Base-by-base conservation (phyloP, 371 early-diverging fungal species). In the Syncephalastrum sp. region DNA sequence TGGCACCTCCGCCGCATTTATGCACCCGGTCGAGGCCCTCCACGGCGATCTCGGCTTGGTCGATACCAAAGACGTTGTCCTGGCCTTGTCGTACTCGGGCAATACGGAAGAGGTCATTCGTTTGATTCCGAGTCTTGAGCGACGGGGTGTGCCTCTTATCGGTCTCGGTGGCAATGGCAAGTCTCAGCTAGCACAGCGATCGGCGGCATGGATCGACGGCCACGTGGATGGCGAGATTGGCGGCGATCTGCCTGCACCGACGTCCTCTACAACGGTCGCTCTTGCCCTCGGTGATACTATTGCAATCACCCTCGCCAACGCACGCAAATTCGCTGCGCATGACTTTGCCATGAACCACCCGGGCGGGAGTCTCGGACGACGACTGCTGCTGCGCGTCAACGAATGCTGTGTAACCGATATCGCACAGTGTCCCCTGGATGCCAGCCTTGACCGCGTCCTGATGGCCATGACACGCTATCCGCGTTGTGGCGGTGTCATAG, bases 301-400 rank as follows among this genome's bases (percentile, higher is more conserved):
- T 4, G 83, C 86, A 0, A 62, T 86, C 13, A 62, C 84, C 27
- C 52, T 87, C 33, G 82, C 82, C 43, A 67, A 80, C 23, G 55
- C 76, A 12, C 63, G 74, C 14, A 53, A 54, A 16, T 83, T 87
- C 53, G 75, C 73, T 3, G 75, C 71, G 0, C 60, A 63, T 7
- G 83, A 79, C 14, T 87, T 86, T 70, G 84, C 82, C 0, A 59
- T 81, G 21, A 82, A 84, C 56, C 87, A 87, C 64, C 87, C 87
- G 0, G 85, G 85, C 7, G 87, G 87, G 0, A 65, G 78, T 1
- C 59, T 87, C 0, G 87, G 87, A 5, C 56, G 75, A 52, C 42
- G 69, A 24, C 59, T 79, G 12, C 38, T 76, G 8, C 56, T 79
- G 8, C 76, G 74, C 47, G 70, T 76, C 1, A 57, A 67, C 16